Base-by-base conservation (phyloP, 2,329 filamentous ascomycete species). In the Thelonectria rubi region DNA sequence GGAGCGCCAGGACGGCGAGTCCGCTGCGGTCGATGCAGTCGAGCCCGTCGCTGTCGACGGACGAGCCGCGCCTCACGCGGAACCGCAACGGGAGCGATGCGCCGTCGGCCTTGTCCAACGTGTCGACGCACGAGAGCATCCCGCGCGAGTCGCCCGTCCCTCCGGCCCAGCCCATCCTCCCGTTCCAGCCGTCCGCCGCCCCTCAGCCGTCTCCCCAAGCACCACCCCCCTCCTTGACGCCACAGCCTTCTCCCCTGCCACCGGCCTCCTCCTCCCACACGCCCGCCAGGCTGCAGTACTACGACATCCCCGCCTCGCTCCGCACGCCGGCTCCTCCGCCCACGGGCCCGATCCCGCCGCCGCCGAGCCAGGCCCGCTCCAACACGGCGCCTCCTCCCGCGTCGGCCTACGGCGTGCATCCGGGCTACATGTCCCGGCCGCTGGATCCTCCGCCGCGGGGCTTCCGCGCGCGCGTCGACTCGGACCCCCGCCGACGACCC, bases 381-480 rank as follows among this genome's bases (percentile, higher is more conserved):
- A 60, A 60, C 20, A 66, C 62, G 2, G 55, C 45, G 7, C 43
- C 63, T 15, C 60, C 63, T 15, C 60, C 62, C 3, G 54, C 49
- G 1, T 43, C 63, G 21, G 21, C 58, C 6, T 32, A 52, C 7
- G 30, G 47, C 14, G 26, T 49, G 15, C 60, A 61, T 5, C 60
- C 63, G 1, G 68, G 69, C 5, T 71, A 65, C 43, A 69, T 67
- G 42, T 63, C 58, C 12, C 56, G 65, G 14, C 67, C 70, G 43
- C 69, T 74, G 1, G 62, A 68, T 3, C 68, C 67, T 45, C 58
- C 68, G 1, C 72, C 72, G 2, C 71, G 70, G 15, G 65, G 72
- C 40, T 70, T 74, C 50, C 66, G 71, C 11, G 53, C 73, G 9
- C 69, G 73, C 10, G 62, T 73, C 21, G 67, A 66, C 34, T 68